Percentiles rank a stretch among this genome's conserved stretches.
phyloP scores from a whole-genome alignment of 805 yeast species.

The Kuraishia cidri region DNA sequence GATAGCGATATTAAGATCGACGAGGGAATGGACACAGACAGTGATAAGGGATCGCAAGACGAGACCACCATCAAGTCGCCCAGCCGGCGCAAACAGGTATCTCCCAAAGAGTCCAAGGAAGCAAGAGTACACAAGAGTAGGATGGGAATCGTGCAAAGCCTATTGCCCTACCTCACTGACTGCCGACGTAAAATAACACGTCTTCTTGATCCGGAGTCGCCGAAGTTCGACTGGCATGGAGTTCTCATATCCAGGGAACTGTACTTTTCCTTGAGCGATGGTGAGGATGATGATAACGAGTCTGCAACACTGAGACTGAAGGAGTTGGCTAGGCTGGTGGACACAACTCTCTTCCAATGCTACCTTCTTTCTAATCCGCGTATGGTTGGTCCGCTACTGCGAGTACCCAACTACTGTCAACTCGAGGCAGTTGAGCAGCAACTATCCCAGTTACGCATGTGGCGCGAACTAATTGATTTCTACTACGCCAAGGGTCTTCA shows the following conservation, averaged over 20 bases:
- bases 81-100: no score
- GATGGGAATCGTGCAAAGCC: constrained; percentile 16
- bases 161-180: constrained; percentile 42
- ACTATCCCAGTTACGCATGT: constrained; percentile 36
- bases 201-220: constrained; percentile 25
- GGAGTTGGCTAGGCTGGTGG: constrained; percentile 40
- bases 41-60: neutral
- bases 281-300: constrained; percentile 6
- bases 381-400: constrained; percentile 73
- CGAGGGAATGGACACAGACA: neutral
- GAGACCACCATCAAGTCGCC: no score
- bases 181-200: constrained; percentile 38
- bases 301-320: constrained; percentile 15
- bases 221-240: constrained; percentile 35
- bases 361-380: constrained; percentile 63
- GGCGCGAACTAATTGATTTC: constrained; percentile 70
- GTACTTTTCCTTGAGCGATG: constrained; percentile 16
- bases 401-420: constrained; percentile 71
- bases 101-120: no score
- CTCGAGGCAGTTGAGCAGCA: constrained; percentile 48
- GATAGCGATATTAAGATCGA: neutral
- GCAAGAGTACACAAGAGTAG: no score
- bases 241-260: constrained; percentile 30
- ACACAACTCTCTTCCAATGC: constrained; percentile 69
- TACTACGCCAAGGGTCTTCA: constrained; percentile 58